Conservation (phyloP, 192 early-diverging fungal species). For the Backusella liffmaniae region DNA sequence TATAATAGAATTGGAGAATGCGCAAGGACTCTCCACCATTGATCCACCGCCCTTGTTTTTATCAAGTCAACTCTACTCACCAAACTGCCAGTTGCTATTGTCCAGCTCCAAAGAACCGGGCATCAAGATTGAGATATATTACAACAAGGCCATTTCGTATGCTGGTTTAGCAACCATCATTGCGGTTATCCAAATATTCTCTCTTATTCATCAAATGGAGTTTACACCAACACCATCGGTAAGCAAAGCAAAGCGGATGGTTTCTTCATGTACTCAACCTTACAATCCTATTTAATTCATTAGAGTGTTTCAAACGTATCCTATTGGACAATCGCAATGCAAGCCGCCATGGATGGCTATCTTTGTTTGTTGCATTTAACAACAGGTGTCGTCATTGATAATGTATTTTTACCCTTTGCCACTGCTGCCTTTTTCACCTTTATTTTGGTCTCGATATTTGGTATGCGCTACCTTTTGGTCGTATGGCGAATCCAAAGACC, state of each 20-base stretch:
- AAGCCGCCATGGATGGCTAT: conserved; percentile 65
- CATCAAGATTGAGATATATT: conserved; percentile 53
- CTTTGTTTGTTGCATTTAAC: conserved; percentile 62
- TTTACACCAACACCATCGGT: conserved; percentile 66
- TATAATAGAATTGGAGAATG: conserved; percentile 44
- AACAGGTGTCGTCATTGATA: conserved; percentile 50
- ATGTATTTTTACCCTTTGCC: conserved; percentile 58
- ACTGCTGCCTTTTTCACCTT: conserved; percentile 64
- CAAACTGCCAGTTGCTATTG: conserved; percentile 42
- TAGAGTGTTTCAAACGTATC: conserved; percentile 65
- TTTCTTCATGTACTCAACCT: not conserved
- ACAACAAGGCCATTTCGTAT: conserved; percentile 48
- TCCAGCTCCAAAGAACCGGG: conserved; percentile 36
- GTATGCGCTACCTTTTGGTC: conserved; percentile 67
- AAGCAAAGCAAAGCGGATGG: conserved; percentile 8
- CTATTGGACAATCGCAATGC: conserved; percentile 59
- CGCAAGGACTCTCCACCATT: conserved; percentile 49
- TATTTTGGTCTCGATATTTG: conserved; percentile 64
- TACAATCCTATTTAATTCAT: not conserved
- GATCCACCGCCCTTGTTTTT: conserved; percentile 39
- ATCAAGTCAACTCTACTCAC: conserved; percentile 45
- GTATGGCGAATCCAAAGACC: conserved; percentile 70
- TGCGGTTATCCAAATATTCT: conserved; percentile 37
- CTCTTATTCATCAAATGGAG: conserved; percentile 62
- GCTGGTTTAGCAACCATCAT: conserved; percentile 44